Conservation (phyloP, 352 stramenopile genomes). For the Globisporangium apiculatum region DNA sequence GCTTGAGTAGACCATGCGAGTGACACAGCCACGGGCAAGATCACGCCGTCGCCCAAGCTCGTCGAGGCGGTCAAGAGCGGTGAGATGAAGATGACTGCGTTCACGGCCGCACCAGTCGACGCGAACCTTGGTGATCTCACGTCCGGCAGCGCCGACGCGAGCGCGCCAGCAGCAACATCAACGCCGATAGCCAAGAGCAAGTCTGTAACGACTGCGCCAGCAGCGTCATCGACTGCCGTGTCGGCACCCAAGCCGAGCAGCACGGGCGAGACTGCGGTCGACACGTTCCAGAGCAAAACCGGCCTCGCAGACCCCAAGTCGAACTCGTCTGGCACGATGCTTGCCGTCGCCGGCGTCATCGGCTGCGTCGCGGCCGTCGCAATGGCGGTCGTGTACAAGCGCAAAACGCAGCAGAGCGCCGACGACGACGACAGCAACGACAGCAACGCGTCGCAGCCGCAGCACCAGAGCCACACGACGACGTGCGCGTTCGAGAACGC, state of each 20-base stretch:
- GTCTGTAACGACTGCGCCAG: background rate
- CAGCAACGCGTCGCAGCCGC: constrained; percentile 1
- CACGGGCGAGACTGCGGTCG: constrained; percentile 8
- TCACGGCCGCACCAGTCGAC: constrained; percentile 11
- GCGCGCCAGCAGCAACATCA: background rate
- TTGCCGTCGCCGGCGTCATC: background rate
- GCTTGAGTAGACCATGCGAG: background rate
- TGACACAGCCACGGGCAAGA: constrained; percentile 3
- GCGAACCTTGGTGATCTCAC: background rate
- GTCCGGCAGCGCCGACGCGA: background rate
- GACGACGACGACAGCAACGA: constrained; percentile 3
- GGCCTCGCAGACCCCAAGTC: background rate
- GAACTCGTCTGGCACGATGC: background rate
- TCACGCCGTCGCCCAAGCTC: constrained; percentile 9
- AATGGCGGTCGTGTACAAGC: constrained; percentile 11
- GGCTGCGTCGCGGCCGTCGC: constrained; percentile 6
- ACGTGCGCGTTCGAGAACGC: constrained; percentile 12
- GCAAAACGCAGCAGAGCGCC: background rate
- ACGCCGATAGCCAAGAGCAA: background rate
- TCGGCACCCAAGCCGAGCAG: background rate
- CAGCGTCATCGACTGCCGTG: background rate
- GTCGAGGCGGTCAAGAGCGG: constrained; percentile 9
- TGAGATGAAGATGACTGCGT: constrained; percentile 5
- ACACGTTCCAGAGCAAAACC: constrained; percentile 11
- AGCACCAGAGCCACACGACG: constrained; percentile 5